Evolutionary conservation across 2,329 filamentous ascomycete genomes (phyloP).

Genomic region (Bipolaris sorokiniana): DNA sequence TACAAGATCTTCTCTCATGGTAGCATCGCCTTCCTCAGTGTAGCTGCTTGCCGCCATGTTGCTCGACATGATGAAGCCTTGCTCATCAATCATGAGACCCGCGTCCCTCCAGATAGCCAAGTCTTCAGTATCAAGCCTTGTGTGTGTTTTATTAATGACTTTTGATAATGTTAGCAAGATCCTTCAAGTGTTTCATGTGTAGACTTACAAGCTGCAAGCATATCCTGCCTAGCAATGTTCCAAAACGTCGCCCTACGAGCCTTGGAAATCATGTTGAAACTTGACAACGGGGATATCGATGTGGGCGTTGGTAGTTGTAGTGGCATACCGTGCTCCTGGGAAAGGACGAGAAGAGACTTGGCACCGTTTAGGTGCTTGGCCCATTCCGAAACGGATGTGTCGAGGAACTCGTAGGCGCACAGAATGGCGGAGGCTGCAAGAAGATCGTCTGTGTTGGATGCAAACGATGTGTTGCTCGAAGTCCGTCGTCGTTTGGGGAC

Average conservation of each 20-base stretch:
- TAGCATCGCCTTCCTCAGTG: slow-evolving; percentile 53
- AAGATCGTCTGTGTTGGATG: slow-evolving; percentile 63
- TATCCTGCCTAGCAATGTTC: slow-evolving; percentile 71
- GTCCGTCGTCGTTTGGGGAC: slow-evolving; percentile 51
- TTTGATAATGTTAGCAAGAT: slow-evolving; percentile 10
- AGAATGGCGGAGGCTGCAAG: slow-evolving; percentile 70
- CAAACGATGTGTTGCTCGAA: slow-evolving; percentile 48
- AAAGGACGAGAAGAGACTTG: slow-evolving; percentile 65
- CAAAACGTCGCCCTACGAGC: slow-evolving; percentile 67
- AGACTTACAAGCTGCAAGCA: slow-evolving; percentile 64
- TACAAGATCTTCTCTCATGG: slow-evolving; percentile 68
- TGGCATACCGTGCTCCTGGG: slow-evolving; percentile 57
- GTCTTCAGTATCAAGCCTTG: slow-evolving; percentile 67
- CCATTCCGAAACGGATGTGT: slow-evolving; percentile 68
- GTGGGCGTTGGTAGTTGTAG: slow-evolving; percentile 52
- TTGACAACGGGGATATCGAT: slow-evolving; percentile 33
- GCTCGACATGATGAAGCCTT: slow-evolving; percentile 58
- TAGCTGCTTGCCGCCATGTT: slow-evolving; percentile 50
- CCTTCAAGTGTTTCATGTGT: neutral
- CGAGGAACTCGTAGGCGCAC: slow-evolving; percentile 72
- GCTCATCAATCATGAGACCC: slow-evolving; percentile 63
- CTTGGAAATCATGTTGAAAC: slow-evolving; percentile 54
- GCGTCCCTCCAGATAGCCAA: slow-evolving; percentile 68
- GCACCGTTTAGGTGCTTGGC: slow-evolving; percentile 69
- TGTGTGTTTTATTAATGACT: slow-evolving; percentile 66